Base-by-base conservation (phyloP, 768 basidiomycete species). In the Boletus tomentosulus region DNA sequence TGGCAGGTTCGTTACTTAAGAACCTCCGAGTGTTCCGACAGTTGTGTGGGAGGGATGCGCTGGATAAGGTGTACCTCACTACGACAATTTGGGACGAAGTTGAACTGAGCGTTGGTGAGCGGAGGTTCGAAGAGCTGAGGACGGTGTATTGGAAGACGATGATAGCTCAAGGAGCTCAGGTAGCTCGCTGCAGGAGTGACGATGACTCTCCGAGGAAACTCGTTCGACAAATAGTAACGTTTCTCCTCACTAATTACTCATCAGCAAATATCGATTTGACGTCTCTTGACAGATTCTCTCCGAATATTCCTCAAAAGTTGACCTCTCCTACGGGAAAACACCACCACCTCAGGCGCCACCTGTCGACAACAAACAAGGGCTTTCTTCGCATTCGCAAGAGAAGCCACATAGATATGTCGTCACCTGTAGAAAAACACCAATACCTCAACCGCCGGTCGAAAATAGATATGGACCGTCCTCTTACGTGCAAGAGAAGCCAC, bases 1-100 rank as follows among this genome's bases (percentile, higher is more conserved):
- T 75, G 66, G 62, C 61, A 0, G 75, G 70, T 13, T 61, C 68
- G 0, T 60, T 70, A 0, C 50, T 66, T 22, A 71, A 58, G 41
- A 73, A 30, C 28, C 28, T 74, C 25, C 59, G 57, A 5, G 60
- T 74, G 61, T 75, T 76, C 46, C 45, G 43, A 37, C 39, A 58
- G 28, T 19, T 69, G 16, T 70, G 69, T n/a, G 67, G 70, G 53
- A 15, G 48, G 56, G 46, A 61, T 56, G 48, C 71, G 50, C 51
- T 71, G 16, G 53, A 55, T 0, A 69, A 70, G 16, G 43, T 74
- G 3, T 51, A 68, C 10, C 56, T 74, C 13, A 63, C 64, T 10
- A 73, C 75, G 3, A 74, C 75, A n/a, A n/a, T n/a, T n/a, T n/a
- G n/a, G n/a, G n/a, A n/a, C n/a, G n/a, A n/a, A n/a, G n/a, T n/a